Base-by-base conservation (phyloP, 2,329 filamentous ascomycete genomes). In the Epichloe uncinata region DNA sequence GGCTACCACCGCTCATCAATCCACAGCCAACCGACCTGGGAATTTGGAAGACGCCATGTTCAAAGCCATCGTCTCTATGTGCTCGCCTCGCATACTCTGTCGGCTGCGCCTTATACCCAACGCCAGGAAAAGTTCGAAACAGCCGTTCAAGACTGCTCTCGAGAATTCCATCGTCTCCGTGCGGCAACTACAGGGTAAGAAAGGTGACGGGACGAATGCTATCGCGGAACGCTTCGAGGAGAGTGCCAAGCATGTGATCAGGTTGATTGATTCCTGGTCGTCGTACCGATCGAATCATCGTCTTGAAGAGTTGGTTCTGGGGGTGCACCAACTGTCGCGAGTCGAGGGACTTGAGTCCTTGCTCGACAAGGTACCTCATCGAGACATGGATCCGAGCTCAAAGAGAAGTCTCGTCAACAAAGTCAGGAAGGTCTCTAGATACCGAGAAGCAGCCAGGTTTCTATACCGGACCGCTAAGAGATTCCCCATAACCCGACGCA, bases 401-500 rank as follows among this genome's bases (percentile, higher is more conserved):
- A 55, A 49, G 42, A 20, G 18, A 9, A 61, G 56, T 42, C 49
- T 67, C 0, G 20, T 61, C 5, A 65, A 66, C 15, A 64, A 61
- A 30, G 55, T 71, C 1, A 45, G 16, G 1, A 70, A 69, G 50
- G 60, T 71, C 2, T 60, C 66, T 15, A 59, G 64, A 46, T 73
- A 71, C 42, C 54, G 56, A 15, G 61, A 68, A 40, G 59, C 60
- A 41, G 61, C 66, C 16, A 51, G 55, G 11, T 58, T 61, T 18
- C 55, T 73, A 3, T 60, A 60, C 49, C 58, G 60, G 1, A 37
- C 53, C 3, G 66, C 68, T 0, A 64, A 58, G 47, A 61, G 60
- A 8, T 57, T 55, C 8, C 54, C 58, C 0, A 22, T 67, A 4
- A 57, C 63, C 42, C 58, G 61, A 18, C 51, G 53, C 1, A 61